Percentiles rank a stretch among this genome's conserved stretches.
phyloP scores from a whole-genome alignment of 495 filamentous ascomycete genomes.

The Podospora australis region DNA sequence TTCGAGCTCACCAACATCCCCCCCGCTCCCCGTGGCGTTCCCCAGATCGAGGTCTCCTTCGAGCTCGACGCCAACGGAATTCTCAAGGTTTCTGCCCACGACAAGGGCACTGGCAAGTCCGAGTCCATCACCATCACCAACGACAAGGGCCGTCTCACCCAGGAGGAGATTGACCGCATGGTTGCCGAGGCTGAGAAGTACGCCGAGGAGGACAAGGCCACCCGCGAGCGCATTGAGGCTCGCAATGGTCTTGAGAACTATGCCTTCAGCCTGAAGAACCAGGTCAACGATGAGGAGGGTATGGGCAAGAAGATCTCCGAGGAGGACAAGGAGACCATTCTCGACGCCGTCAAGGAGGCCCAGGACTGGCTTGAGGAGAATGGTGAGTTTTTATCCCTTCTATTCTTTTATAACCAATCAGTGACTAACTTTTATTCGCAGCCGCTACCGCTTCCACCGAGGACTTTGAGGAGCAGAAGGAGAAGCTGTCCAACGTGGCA shows the following conservation, averaged over 20 bases:
- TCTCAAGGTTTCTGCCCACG: conserved; percentile 87
- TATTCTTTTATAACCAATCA: not conserved
- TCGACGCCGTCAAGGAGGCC: conserved; percentile 95
- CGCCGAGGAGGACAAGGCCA: conserved; percentile 98
- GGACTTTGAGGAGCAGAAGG: conserved; percentile 99
- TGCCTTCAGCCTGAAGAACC: conserved; percentile 96
- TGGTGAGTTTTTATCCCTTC: conserved; percentile 18
- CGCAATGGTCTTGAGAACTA: conserved; percentile 96
- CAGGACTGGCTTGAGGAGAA: conserved; percentile 98
- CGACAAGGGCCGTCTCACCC: conserved; percentile 92
- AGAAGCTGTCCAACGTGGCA: conserved; percentile 93
- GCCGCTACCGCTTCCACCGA: conserved; percentile 75
- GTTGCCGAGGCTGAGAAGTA: conserved; percentile 95
- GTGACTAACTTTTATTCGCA: conserved; percentile 17
- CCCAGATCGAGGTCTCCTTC: conserved; percentile 97
- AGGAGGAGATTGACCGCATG: conserved; percentile 98
- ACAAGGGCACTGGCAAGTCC: conserved; percentile 95
- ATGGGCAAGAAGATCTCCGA: conserved; percentile 95
- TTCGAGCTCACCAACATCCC: conserved; percentile 96
- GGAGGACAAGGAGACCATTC: conserved; percentile 95
- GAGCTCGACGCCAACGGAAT: conserved; percentile 97
- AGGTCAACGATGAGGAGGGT: conserved; percentile 94
- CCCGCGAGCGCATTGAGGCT: conserved; percentile 86
- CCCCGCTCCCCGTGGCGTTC: conserved; percentile 88
- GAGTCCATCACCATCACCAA: conserved; percentile 98